phyloP scores from a whole-genome alignment of 2,329 filamentous ascomycete species.

The Colletotrichum caudatum region DNA sequence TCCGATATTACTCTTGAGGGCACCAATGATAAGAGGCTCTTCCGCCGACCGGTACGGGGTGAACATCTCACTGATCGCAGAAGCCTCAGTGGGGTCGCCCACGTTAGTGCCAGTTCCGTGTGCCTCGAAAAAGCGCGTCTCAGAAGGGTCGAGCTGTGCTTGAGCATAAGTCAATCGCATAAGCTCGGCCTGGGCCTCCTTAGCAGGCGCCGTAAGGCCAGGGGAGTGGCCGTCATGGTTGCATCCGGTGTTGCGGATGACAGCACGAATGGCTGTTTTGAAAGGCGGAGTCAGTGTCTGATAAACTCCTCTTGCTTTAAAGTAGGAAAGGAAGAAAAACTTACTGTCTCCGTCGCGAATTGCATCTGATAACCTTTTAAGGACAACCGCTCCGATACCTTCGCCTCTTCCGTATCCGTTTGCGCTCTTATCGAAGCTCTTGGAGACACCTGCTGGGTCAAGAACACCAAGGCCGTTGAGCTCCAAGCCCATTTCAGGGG shows the following conservation, averaged over 20 bases:
- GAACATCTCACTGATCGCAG: constrained; percentile 59
- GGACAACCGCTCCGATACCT: constrained; percentile 66
- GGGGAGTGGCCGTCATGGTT: constrained; percentile 58
- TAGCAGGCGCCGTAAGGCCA: constrained; percentile 51
- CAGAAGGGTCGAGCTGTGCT: constrained; percentile 45
- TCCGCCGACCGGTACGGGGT: constrained; percentile 51
- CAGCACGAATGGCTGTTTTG: constrained; percentile 64
- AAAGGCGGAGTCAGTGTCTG: constrained; percentile 68
- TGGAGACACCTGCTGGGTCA: constrained; percentile 11
- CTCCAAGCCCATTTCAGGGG: constrained; percentile 24
- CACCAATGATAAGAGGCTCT: constrained; percentile 45
- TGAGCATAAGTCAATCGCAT: constrained; percentile 54
- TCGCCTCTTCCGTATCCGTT: constrained; percentile 75
- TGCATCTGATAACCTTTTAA: constrained; percentile 18
- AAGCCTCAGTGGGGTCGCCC: constrained; percentile 66
- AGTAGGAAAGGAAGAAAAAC: neutral
- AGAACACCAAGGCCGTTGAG: constrained; percentile 22
- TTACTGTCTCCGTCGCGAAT: constrained; percentile 11
- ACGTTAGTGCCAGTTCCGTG: constrained; percentile 68
- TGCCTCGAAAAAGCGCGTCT: constrained; percentile 55
- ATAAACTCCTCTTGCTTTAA: neutral
- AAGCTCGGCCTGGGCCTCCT: constrained; percentile 48
- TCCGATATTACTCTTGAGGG: constrained; percentile 45
- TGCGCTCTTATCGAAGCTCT: constrained; percentile 64
- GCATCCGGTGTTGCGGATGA: constrained; percentile 50